Conservation (phyloP, 306 rosid species). For the Begonia fuchsioides region DNA sequence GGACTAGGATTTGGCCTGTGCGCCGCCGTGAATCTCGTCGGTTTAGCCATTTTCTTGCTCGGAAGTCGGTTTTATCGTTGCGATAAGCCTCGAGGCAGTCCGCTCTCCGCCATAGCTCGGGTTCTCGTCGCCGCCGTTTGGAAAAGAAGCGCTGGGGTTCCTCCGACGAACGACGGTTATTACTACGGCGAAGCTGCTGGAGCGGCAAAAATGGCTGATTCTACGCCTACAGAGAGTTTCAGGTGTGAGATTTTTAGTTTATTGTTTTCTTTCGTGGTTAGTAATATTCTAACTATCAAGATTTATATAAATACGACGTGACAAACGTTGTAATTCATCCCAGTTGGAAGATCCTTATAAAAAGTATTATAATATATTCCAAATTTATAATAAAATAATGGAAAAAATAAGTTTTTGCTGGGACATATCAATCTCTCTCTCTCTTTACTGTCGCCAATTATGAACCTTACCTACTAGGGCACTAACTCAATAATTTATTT, state of each 20-base stretch:
- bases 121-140: constrained; percentile 20
- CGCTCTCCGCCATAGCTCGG: constrained; percentile 18
- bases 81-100: constrained; percentile 26
- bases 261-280: no score
- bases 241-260: constrained; percentile 17
- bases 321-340: no score
- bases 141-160: constrained; percentile 1
- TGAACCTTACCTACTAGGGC: no score
- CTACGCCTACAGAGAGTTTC: constrained; percentile 16
- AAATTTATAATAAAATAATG: no score
- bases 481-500: no score
- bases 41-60: constrained; percentile 9
- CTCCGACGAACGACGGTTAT: constrained; percentile 1
- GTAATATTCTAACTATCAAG: no score
- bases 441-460: no score
- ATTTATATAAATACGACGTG: no score
- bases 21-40: not conserved
- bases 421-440: no score
- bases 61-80: constrained; percentile 20
- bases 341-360: no score
- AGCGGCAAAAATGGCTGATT: not conserved
- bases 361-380: no score
- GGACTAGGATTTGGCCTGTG: constrained; percentile 25
- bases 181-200: constrained; percentile 6
- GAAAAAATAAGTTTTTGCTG: no score